Evolutionary conservation across 805 yeast species (phyloP).

Genomic region (Candida nemodendra): DNA sequence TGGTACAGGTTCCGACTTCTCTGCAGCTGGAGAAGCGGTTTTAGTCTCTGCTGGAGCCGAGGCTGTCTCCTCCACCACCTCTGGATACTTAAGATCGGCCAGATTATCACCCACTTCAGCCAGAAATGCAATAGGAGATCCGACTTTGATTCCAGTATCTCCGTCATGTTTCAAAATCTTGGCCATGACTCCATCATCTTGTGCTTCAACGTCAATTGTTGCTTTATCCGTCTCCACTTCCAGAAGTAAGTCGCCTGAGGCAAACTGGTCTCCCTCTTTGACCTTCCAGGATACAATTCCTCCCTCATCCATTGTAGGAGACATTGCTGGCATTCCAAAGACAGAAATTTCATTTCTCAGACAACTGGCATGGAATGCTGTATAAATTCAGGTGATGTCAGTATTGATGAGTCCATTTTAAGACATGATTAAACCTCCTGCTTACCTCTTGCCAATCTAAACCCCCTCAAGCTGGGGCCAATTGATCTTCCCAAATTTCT

Average conservation of each 20-base stretch:
- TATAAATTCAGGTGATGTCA: constrained; percentile 2
- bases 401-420: no score
- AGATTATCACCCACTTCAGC: constrained; percentile 91
- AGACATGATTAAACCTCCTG: no score
- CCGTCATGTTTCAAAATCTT: constrained; percentile 74
- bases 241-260: constrained; percentile 77
- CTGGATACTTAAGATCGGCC: constrained; percentile 58
- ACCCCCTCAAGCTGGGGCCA: constrained; percentile 6
- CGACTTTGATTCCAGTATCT: constrained; percentile 76
- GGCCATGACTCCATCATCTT: constrained; percentile 87
- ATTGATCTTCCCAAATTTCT: constrained; percentile 14
- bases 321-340: constrained; percentile 97
- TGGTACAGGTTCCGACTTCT: constrained; percentile 18
- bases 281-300: constrained; percentile 89
- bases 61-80: constrained; percentile 32
- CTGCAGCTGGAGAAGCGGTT: constrained; percentile 23
- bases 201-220: constrained; percentile 80
- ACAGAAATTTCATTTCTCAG: constrained; percentile 38
- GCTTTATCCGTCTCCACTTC: constrained; percentile 90
- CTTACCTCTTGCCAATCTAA: constrained; percentile 15
- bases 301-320: constrained; percentile 97
- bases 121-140: constrained; percentile 81
- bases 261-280: constrained; percentile 70
- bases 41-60: constrained; percentile 3
- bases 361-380: constrained; percentile 33